Base-by-base conservation (phyloP, 2,329 filamentous ascomycete species). In the Arachnomyces sp. region DNA sequence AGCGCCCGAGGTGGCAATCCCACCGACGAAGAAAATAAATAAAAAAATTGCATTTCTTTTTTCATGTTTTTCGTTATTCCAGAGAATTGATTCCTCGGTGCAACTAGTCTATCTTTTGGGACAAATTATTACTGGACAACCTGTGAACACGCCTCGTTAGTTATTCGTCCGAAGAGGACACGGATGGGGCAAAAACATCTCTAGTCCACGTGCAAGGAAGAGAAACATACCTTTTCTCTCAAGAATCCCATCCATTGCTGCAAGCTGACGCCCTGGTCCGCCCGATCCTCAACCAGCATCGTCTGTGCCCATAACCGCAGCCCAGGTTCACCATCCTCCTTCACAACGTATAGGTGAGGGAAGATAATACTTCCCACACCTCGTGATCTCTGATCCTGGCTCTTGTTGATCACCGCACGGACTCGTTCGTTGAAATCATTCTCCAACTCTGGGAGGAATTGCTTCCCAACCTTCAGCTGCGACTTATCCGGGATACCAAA, bases 221-320 rank as follows among this genome's bases (percentile, higher is more conserved):
- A 9, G 21, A 25, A 40, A 56, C 73, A 67, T 64, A 95, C 92
- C 86, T 96, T 98, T 73, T 96, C 92, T 65, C 90, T 77, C 65
- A 98, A 67, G 55, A 78, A 81, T 42, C 87, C 88, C 73, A 96
- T 82, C 82, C 88, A 98, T 67, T 96, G 90, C 54, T 83, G 82
- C 57, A 92, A 82, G 60, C 89, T 94, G 67, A 94, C 82, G 36
- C 88, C 84, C 68, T 95, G 88, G 61, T 98, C 92, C 40, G 90
- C 87, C 50, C 90, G 75, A 66, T 98, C 92, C 66, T 98, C 92
- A 34, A 98, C 84, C 54, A 98, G 70, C 64, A 96, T 72, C 32
- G 92, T 95, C 72, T 95, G 90, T 33, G 92, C 92, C 92, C 92
- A 98, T 48, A 96, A 71, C 67, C 93, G 89, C 61, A 98, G 70